Evolutionary conservation across 306 rosid genomes (phyloP), one percentile per base, ranked within the genome.

Genomic region (Pachyrhizus erosus): DNA sequence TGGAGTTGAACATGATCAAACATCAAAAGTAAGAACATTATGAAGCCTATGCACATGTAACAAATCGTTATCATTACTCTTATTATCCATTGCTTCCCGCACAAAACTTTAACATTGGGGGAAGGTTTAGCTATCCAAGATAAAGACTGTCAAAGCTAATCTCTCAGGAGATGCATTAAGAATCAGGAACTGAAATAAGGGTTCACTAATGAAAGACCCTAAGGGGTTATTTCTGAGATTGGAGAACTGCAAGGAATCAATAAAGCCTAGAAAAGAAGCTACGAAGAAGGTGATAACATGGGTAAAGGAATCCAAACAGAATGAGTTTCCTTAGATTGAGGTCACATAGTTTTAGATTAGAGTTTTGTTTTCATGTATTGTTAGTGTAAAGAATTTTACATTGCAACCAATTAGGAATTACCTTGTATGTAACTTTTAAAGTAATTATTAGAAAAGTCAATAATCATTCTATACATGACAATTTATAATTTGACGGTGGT

Each of bases 221-320:
- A 18, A 73, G 20, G 48, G 78, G 45, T 18, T 27, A 1, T 17
- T 72, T 51, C 23, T 26, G 37, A 34, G 20, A 23, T 24, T 73
- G 54, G 74, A 73, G 67, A 80, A 40, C 43, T 34, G 51, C 61
- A 17, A 23, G 42, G 55, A 75, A 55, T 39, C 21, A 15, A 75
- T 9, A 74, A 14, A 23, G 67, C 34, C 64, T 23, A 20, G 34
- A 34, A 75, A 55, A 23, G 79, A 55, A 21, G 54, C 79, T 34
- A 37, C 29, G 68, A 27, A 27, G 67, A 34, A 18, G 15, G 34
- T 74, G 67, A 34, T 54, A 54, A 55, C 10, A 55, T 23, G 21
- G 39, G 37, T 55, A 13, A 74, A 57, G 69, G 48, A 45, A 58
- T 57, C 17, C 20, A 75, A 75, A 75, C 18, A 77, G 61, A 78